Percentiles rank a stretch among this genome's conserved stretches.
phyloP scores from a whole-genome alignment of 768 basidiomycete genomes.

The Auriculariales sp. region DNA sequence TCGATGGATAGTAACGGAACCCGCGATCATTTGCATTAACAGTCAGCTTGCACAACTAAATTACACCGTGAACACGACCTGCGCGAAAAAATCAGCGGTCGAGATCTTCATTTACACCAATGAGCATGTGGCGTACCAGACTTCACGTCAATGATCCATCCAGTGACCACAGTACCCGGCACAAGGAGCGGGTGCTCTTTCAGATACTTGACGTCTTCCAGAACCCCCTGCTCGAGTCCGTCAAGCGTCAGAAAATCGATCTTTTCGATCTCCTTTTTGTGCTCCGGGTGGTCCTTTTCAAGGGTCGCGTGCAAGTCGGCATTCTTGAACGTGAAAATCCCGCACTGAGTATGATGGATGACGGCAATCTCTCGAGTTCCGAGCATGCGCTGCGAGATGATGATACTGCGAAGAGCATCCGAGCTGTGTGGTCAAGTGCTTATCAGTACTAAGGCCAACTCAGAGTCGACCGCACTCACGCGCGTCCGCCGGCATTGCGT shows the following conservation, averaged over 20 bases:
- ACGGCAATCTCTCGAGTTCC: constrained; percentile 56
- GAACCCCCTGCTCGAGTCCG: constrained; percentile 37
- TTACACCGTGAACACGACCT: no score
- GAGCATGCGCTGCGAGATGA: constrained; percentile 59
- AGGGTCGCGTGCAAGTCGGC: constrained; percentile 34
- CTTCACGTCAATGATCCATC: constrained; percentile 54
- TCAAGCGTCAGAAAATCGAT: constrained; percentile 45
- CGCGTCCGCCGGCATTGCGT: constrained; percentile 56
- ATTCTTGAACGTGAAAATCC: constrained; percentile 52
- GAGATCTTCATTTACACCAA: no score
- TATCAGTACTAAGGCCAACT: no score
- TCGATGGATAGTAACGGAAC: no score
- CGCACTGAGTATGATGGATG: constrained; percentile 60
- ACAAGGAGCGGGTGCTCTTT: constrained; percentile 41
- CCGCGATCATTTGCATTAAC: no score
- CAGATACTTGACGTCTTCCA: constrained; percentile 43
- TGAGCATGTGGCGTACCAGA: no score
- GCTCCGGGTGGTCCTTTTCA: constrained; percentile 26
- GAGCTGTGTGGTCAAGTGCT: constrained; percentile 22
- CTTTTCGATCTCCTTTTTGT: constrained; percentile 20
- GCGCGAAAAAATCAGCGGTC: no score
- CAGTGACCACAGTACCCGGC: constrained; percentile 37
- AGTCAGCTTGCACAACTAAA: no score
- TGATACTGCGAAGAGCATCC: constrained; percentile 49
- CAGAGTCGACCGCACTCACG: constrained; percentile 22